Conservation (phyloP, 768 basidiomycete genomes). For the Termitomyces eurrhizus region DNA sequence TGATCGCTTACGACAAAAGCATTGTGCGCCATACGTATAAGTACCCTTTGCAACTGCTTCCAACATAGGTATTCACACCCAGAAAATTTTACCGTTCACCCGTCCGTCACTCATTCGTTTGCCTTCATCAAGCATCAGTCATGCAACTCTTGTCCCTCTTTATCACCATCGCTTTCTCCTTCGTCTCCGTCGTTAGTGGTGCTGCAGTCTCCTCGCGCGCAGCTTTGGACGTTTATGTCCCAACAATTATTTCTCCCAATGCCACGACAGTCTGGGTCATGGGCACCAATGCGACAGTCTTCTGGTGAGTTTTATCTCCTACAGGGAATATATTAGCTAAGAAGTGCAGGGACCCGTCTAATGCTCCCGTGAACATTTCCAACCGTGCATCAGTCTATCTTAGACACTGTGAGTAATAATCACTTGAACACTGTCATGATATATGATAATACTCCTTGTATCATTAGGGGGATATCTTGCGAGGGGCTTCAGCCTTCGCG, state of each 20-base stretch:
- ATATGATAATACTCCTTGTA: background rate
- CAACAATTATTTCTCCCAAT: slow-evolving; percentile 25
- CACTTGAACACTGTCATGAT: background rate
- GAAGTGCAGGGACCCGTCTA: slow-evolving; percentile 32
- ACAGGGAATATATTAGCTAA: background rate
- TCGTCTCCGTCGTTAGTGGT: slow-evolving; percentile 20
- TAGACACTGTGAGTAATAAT: slow-evolving; percentile 24
- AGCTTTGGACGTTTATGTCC: slow-evolving; percentile 27
- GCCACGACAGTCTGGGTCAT: slow-evolving; percentile 24
- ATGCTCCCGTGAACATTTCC: slow-evolving; percentile 38
- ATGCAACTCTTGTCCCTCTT: slow-evolving; percentile 23
- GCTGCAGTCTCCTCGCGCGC: slow-evolving; percentile 20
- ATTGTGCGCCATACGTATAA: slow-evolving; percentile 1
- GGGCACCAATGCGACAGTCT: slow-evolving; percentile 23
- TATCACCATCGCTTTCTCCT: slow-evolving; percentile 22
- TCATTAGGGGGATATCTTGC: slow-evolving; percentile 28
- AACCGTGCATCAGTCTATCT: slow-evolving; percentile 32
- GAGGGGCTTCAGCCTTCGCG: slow-evolving; percentile 30
- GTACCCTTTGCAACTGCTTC: background rate
- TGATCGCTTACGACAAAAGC: background rate
- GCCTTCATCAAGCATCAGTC: background rate
- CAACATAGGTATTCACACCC: background rate
- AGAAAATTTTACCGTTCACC: background rate
- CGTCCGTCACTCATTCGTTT: slow-evolving; percentile 1
- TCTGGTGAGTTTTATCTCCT: slow-evolving; percentile 21